These are phyloP conservation scores for Oryza glaberrima DNA, from an alignment of 176 grass and related monocot genomes.

Conservation along the genomic window DNA sequence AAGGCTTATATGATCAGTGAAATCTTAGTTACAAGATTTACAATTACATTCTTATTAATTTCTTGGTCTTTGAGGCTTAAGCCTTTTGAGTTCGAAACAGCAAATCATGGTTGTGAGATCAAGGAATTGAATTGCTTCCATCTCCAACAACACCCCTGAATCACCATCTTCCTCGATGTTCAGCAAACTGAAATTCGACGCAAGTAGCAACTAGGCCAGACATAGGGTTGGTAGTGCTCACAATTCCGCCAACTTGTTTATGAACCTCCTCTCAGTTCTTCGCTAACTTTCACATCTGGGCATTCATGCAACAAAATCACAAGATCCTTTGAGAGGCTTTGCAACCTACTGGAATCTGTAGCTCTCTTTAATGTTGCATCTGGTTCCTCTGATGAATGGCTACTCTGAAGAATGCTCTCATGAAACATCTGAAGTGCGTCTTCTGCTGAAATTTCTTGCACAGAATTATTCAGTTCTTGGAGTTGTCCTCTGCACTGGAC, in stretches of 20 bases:
- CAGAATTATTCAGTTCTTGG: conserved; percentile 39
- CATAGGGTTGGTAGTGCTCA: background rate
- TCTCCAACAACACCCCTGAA: background rate
- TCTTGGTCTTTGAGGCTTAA: background rate
- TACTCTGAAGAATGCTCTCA: conserved; percentile 42
- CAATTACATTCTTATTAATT: background rate
- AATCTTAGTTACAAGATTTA: background rate
- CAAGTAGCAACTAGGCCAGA: background rate
- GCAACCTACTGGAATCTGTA: conserved; percentile 50
- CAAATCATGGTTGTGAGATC: background rate
- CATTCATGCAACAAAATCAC: conserved; percentile 49
- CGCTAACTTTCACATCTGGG: conserved; percentile 50
- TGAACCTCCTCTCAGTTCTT: conserved; percentile 42
- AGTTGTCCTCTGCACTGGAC: conserved; percentile 48
- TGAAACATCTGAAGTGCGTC: conserved; percentile 58
- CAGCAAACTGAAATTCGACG: background rate
- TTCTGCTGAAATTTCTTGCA: conserved; percentile 58
- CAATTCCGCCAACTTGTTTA: conserved; percentile 5
- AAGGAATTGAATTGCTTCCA: background rate
- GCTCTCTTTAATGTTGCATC: conserved; percentile 6
- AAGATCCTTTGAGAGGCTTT: conserved; percentile 52
- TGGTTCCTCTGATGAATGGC: conserved; percentile 20
- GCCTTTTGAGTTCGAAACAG: conserved; percentile 25
- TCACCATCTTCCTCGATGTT: background rate
- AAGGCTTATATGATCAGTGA: background rate